Base-by-base conservation (phyloP, 441 rosid species). In the Manihot esculenta region DNA sequence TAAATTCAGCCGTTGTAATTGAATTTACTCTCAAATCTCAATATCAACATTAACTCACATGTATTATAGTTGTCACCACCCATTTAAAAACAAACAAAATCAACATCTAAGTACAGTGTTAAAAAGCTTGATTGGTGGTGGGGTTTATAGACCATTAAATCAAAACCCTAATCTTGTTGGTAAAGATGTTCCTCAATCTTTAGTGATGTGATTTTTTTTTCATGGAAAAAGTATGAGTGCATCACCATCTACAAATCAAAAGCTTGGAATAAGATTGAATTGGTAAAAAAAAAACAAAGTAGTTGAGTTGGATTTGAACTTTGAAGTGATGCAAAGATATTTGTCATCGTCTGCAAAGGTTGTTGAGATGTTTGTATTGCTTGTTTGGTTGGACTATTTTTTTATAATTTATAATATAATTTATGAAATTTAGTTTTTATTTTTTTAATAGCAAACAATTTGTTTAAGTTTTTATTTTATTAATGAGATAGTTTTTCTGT, bases 301-400 rank as follows among this genome's bases (percentile, higher is more conserved):
- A 0, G 63, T 58, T 51, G 78, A 53, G 70, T 33, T 57, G 74
- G 70, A 60, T 58, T 35, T 63, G 53, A 67, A 68, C 65, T 57
- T 72, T 64, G 59, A 73, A 58, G 68, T 65, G 45, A 70, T 60
- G 69, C 66, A 57, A 68, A 64, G 26, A 12, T 54, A 27, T 35
- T 60, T 55, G 49, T 54, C 64, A 51, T 64, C 42, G 5, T 15
- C 1, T 21, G 6, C 0, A 30, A 30, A 30, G 33, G 33, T 30
- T 30, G 33, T 30, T 30, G 33, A 30, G 33, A 30, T 30, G 33
- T 30, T 30, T 41, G 44, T 17, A 33, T 77, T 57, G 6, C 73
- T 30, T 30, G 33, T 30, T 30, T 30, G 33, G 33, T 30, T 30
- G 33, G 33, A 30, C 4, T n/a, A n/a, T 30, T 30, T 30, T 30